Percentiles rank a stretch among this genome's conserved stretches.
Evolutionary conservation across 345 rosid species (phyloP).

Genomic region (Reutealis trisperma): DNA sequence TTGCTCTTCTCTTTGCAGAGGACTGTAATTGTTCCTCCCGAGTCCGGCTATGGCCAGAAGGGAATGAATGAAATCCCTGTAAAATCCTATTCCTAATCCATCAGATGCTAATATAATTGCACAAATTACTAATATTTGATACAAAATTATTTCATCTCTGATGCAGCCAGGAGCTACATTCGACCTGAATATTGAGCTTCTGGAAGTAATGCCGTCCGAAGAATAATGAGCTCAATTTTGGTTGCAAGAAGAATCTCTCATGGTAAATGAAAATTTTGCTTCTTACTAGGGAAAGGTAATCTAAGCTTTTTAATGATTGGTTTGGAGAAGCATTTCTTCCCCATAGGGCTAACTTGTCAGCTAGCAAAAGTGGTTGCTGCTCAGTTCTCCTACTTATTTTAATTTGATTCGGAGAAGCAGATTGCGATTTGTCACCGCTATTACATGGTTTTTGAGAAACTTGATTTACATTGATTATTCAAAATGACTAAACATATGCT

Average conservation of each 20-base stretch:
- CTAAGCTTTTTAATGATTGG: background rate
- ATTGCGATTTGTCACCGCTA: background rate
- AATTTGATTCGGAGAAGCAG: background rate
- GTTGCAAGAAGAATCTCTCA: background rate
- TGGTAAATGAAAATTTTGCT: background rate
- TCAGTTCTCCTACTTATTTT: background rate
- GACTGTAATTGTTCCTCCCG: conserved; percentile 83
- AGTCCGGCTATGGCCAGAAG: conserved; percentile 72
- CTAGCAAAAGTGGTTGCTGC: background rate
- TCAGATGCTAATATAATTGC: background rate
- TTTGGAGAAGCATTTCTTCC: background rate
- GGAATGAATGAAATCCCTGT: conserved; percentile 97
- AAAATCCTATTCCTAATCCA: conserved; percentile 14
- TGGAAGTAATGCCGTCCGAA: conserved; percentile 53
- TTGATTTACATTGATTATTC: too few relatives aligned
- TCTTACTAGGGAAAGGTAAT: background rate
- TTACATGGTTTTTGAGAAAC: background rate
- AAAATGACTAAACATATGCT: too few relatives aligned
- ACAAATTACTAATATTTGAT: background rate
- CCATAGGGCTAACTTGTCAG: background rate
- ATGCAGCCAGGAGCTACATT: conserved; percentile 81
- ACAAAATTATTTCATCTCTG: background rate
- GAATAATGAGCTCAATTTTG: conserved; percentile 29
- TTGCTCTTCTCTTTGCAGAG: conserved; percentile 49
- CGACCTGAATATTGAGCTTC: conserved; percentile 82